Base-by-base conservation (phyloP, 768 basidiomycete genomes). In the Phylloporus sp. region DNA sequence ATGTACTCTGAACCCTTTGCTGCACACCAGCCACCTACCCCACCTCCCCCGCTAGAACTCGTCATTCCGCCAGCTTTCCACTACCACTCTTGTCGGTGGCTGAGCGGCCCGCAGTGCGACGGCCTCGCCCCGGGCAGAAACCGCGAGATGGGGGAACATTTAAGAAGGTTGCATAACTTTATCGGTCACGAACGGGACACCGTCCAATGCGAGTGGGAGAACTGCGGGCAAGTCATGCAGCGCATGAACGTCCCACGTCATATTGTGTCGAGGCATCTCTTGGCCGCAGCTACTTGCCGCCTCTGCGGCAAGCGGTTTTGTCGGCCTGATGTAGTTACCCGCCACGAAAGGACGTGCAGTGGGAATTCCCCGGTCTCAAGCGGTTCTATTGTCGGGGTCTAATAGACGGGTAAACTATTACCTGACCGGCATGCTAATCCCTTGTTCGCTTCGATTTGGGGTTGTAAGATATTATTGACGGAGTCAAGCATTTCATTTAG, bases 241-340 rank as follows among this genome's bases (percentile, higher is more conserved):
- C 60, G 62, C 33, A 65, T 65, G 62, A 63, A 63, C 23, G 44
- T 63, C 6, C 55, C 63, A 1, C 60, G 62, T 2, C 62, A 63
- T 31, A 58, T 63, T 7, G 62, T 63, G 15, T 60, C 63, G 10
- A 43, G 60, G 38, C 62, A 63, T 32, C 60, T 63, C 0, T 54
- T 54, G 4, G 63, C 55, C 10, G 49, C 54, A 6, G 60, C 62
- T 17, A 50, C 2, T 8, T 63, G 62, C 18, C 60, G 55, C 24
- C 52, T 40, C 35, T 63, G 62, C 27, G 33, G 40, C 6, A 63
- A 41, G 44, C 55, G 39, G 10, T 60, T 63, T 32, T 54, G 62
- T 33, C 55, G 62, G 1, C 62, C 63, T 0, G 62, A 63, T 9
- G 62, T 63, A 13, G 62, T 64, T 1, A 36, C 44, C 11, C 57